A percentile compares a stretch with the other conserved stretches of the same genome.
These are phyloP conservation scores for Vitis hybrid DNA, from an alignment of 177 flowering plant genomes.

Conservation along the genomic window DNA sequence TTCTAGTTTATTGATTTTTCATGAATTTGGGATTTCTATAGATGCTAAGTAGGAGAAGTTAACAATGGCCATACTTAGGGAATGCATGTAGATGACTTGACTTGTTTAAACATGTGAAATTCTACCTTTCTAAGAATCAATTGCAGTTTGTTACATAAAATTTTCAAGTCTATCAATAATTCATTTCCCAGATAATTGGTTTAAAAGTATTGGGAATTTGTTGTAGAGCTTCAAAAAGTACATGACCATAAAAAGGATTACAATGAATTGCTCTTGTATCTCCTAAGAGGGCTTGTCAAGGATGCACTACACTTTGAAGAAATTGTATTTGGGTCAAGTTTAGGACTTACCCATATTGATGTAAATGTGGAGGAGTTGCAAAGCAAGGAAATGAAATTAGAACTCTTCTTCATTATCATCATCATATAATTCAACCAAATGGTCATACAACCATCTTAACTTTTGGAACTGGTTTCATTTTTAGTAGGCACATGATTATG, in stretches of 20 bases:
- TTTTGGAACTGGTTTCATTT: not conserved
- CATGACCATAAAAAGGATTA: constrained; percentile 91
- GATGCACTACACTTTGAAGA: constrained; percentile 84
- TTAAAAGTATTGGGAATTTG: not conserved
- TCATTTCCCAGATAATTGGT: too few species aligned
- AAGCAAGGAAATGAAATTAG: constrained; percentile 52
- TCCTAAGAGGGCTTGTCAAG: constrained; percentile 79
- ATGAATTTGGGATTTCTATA: too few species aligned
- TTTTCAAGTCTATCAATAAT: too few species aligned
- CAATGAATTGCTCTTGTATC: constrained; percentile 65
- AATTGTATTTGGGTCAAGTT: constrained; percentile 55
- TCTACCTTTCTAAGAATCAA: too few species aligned
- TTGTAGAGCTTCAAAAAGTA: constrained; percentile 87
- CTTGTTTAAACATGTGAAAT: too few species aligned
- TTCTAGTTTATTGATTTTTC: too few species aligned
- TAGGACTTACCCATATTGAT: constrained; percentile 52
- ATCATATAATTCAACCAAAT: not conserved
- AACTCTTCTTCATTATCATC: too few species aligned
- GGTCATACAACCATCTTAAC: too few species aligned
- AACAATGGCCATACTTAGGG: too few species aligned
- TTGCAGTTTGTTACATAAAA: too few species aligned
- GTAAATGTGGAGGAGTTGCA: constrained; percentile 76
- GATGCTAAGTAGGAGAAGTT: too few species aligned
- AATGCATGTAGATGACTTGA: too few species aligned
- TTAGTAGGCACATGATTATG: constrained; percentile 85